Evolutionary conservation across 306 rosid species (phyloP), one percentile per base, ranked within the genome.

Genomic region (Phaseolus lunatus): DNA sequence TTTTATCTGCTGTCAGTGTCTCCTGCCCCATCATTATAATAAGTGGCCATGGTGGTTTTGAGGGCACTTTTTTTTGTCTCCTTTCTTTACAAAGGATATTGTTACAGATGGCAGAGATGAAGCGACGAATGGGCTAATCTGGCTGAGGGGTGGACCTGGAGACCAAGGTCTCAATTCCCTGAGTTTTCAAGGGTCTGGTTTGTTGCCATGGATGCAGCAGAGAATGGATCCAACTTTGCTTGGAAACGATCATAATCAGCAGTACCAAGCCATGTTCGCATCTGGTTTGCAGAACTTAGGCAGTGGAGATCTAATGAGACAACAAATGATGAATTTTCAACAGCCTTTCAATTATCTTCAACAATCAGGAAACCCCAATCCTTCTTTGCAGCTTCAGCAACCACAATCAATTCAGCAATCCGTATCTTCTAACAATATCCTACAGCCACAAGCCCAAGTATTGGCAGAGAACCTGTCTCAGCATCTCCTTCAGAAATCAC

Each of bases 191-290:
- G 84, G 92, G 35, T 82, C 86, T 59, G 89, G 96, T 57, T 70
- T 89, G 84, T 78, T 85, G 76, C 97, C 97, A 1, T 92, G 96
- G 97, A 87, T 89, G 90, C 96, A 90, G 78, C 97, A 89, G 84
- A 84, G 94, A 81, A 20, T 90, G 70, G 94, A 90, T 80, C 84
- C 97, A 15, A 22, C 91, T 5, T 27, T 90, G 78, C 80, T 87
- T 5, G 91, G 94, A 70, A 87, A 78, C 73, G 92, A 90, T 78
- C 89, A 79, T 9, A 87, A 79, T 82, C 96, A 85, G 83, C 97
- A 90, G 77, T 87, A 87, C 80, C 93, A 92, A 76, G 89, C 96
- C 64, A 85, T 90, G 92, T 65, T 92, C 79, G 90, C 97, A 57
- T 82, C 91, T 80, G 94, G 96, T 76, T 76, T 89, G 80, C 96